Evolutionary conservation across 371 early-diverging fungal species (phyloP).

Genomic region (Blakeslea trispora): DNA sequence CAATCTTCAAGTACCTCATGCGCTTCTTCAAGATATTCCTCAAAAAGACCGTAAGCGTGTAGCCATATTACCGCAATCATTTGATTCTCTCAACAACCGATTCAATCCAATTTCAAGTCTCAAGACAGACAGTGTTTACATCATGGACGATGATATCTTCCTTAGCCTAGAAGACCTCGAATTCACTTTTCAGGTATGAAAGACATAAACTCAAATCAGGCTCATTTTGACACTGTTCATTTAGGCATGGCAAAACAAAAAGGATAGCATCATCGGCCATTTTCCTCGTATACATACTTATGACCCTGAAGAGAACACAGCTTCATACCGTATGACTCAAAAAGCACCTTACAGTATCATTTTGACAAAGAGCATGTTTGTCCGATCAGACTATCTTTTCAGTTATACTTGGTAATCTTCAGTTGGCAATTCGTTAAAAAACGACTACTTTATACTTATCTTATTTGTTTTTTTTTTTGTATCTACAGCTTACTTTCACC

Average conservation of each 20-base stretch:
- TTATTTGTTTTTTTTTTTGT: not conserved
- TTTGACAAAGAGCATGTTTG: slow-evolving; percentile 55
- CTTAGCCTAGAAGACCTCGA: slow-evolving; percentile 36
- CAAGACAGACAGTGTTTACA: slow-evolving; percentile 42
- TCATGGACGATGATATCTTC: slow-evolving; percentile 49
- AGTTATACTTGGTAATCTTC: slow-evolving; percentile 45
- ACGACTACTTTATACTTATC: not conserved
- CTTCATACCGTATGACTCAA: slow-evolving; percentile 24
- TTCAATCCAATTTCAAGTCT: slow-evolving; percentile 41
- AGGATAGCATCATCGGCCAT: slow-evolving; percentile 45
- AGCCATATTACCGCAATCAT: slow-evolving; percentile 31
- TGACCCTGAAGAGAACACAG: slow-evolving; percentile 19
- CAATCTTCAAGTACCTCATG: slow-evolving; percentile 24
- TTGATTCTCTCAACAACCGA: slow-evolving; percentile 48
- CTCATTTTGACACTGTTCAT: not conserved
- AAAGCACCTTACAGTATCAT: slow-evolving; percentile 37
- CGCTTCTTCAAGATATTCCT: slow-evolving; percentile 17
- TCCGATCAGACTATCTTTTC: slow-evolving; percentile 44
- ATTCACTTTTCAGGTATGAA: slow-evolving; percentile 35
- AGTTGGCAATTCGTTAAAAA: too few relatives aligned
- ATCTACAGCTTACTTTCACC: slow-evolving; percentile 34
- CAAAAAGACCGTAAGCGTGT: slow-evolving; percentile 23
- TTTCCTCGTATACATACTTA: slow-evolving; percentile 47
- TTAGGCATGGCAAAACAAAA: slow-evolving; percentile 31
- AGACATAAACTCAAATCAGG: not conserved